These are phyloP conservation scores for Betula pendula DNA, from an alignment of 306 rosid genomes.

Conservation along the genomic window DNA sequence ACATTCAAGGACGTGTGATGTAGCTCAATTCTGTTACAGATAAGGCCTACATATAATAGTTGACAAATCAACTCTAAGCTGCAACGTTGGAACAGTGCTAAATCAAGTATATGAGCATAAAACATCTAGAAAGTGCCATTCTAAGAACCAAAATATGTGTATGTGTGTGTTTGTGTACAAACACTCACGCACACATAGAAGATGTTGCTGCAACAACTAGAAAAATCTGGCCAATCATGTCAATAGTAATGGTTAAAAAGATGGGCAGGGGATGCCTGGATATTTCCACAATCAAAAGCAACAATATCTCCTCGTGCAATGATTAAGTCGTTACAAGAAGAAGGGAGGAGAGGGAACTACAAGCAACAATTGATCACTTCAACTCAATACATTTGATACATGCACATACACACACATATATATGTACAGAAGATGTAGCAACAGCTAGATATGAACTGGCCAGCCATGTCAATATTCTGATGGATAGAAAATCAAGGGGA, in stretches of 20 bases:
- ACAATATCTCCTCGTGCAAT: too few relatives aligned
- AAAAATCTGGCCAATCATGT: not conserved
- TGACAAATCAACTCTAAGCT: constrained; percentile 10
- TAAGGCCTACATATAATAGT: not conserved
- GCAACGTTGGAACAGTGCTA: constrained; percentile 16
- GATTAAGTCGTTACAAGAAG: too few relatives aligned
- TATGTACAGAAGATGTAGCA: constrained; percentile 1
- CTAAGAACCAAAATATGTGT: not conserved
- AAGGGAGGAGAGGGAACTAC: too few relatives aligned
- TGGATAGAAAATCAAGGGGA: not conserved
- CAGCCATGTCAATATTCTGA: not conserved
- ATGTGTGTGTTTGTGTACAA: too few relatives aligned
- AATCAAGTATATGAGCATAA: not conserved
- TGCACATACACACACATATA: not conserved
- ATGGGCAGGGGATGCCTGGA: not conserved
- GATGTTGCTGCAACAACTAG: not conserved
- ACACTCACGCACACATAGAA: not conserved
- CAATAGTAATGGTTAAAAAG: not conserved
- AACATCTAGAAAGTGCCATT: constrained; percentile 13
- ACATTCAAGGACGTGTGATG: constrained; percentile 18
- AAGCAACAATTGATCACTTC: too few relatives aligned
- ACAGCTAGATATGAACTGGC: not conserved
- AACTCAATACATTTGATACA: too few relatives aligned
- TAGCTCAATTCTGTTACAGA: constrained; percentile 21
- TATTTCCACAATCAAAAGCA: too few relatives aligned